Conservation (phyloP, 2,329 filamentous ascomycete species). For the Rhinocladiella mackenziei region DNA sequence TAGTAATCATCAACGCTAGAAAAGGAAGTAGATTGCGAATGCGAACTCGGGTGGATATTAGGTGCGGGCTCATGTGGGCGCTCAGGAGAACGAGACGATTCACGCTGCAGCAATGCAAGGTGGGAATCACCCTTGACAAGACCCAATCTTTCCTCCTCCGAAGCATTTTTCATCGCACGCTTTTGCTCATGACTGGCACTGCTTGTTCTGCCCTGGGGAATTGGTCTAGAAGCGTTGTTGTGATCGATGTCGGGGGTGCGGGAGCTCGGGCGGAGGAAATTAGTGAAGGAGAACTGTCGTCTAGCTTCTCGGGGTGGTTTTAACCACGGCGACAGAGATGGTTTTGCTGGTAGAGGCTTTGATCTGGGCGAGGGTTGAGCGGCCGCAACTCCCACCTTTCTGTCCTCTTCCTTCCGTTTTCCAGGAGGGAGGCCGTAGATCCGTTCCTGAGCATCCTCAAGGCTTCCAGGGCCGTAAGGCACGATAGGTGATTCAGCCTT, state of each 20-base stretch:
- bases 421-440: slow-evolving; percentile 49
- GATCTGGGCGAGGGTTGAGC: slow-evolving; percentile 25
- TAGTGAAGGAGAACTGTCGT: slow-evolving; percentile 89
- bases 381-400: slow-evolving; percentile 12
- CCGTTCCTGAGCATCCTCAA: slow-evolving; percentile 40
- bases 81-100: slow-evolving; percentile 22
- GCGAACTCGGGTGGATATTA: slow-evolving; percentile 11
- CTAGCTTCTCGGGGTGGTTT: slow-evolving; percentile 42
- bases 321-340: slow-evolving; percentile 18
- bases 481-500: slow-evolving; percentile 43
- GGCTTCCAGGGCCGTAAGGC: slow-evolving; percentile 28
- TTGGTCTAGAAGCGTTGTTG: slow-evolving; percentile 19
- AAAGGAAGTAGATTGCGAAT: slow-evolving; percentile 16
- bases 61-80: slow-evolving; percentile 11
- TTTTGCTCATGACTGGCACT: slow-evolving; percentile 28
- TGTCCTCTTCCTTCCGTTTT: slow-evolving; percentile 42
- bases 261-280: slow-evolving; percentile 62
- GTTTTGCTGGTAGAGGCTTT: slow-evolving; percentile 26
- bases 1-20: slow-evolving; percentile 19
- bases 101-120: slow-evolving; percentile 24
- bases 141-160: slow-evolving; percentile 78
- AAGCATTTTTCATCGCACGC: slow-evolving; percentile 50
- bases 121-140: slow-evolving; percentile 70
- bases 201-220: slow-evolving; percentile 27
- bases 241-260: slow-evolving; percentile 28